A percentile compares a stretch with the other conserved stretches of the same genome.
These are phyloP conservation scores for Akanthomyces lecanii DNA, from an alignment of 2,329 filamentous ascomycete genomes.

Conservation along the genomic window DNA sequence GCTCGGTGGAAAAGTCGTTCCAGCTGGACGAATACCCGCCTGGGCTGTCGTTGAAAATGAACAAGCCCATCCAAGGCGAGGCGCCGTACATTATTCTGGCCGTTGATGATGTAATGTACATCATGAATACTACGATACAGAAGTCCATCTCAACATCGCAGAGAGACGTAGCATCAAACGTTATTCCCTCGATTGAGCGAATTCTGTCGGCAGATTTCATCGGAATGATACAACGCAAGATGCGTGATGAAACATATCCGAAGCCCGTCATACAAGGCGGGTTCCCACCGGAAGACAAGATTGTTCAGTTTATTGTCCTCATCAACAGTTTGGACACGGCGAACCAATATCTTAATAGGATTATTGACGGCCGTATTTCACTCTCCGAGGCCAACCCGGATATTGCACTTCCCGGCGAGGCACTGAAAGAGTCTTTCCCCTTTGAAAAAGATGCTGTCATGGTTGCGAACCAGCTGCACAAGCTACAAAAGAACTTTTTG, in stretches of 20 bases:
- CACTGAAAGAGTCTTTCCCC: constrained; percentile 67
- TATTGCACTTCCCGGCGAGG: constrained; percentile 34
- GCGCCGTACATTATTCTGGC: constrained; percentile 90
- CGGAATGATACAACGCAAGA: constrained; percentile 94
- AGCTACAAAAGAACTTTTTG: constrained; percentile 68
- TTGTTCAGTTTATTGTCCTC: constrained; percentile 84
- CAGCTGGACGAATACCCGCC: constrained; percentile 86
- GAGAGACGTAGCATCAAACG: constrained; percentile 68
- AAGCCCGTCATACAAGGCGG: constrained; percentile 72
- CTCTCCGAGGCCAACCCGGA: constrained; percentile 36
- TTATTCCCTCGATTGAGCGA: constrained; percentile 72
- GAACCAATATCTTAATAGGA: constrained; percentile 84
- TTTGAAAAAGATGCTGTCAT: constrained; percentile 70
- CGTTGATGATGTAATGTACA: constrained; percentile 99
- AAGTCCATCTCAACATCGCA: constrained; percentile 85
- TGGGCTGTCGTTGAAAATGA: constrained; percentile 72
- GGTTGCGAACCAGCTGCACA: constrained; percentile 63
- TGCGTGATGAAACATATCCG: constrained; percentile 94
- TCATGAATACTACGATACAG: constrained; percentile 87
- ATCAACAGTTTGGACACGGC: constrained; percentile 95
- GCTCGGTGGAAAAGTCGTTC: constrained; percentile 96
- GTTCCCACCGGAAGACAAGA: constrained; percentile 80
- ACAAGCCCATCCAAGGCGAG: constrained; percentile 67
- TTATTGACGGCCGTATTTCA: constrained; percentile 66
- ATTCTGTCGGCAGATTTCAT: constrained; percentile 88